Conservation (phyloP, 805 yeast species). For the Yamadazyma philogaea region DNA sequence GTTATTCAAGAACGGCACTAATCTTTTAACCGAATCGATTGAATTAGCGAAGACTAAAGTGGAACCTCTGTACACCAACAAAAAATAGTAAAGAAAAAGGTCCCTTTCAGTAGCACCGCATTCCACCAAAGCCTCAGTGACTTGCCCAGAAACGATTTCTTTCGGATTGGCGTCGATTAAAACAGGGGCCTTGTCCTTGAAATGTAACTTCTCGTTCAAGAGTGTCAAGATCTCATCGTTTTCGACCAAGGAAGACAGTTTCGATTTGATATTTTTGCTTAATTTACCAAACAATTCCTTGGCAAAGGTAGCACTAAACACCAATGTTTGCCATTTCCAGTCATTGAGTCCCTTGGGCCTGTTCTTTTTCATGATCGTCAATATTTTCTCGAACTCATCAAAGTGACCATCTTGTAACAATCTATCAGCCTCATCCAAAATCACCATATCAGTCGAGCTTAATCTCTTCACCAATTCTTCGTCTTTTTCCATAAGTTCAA, state of each 20-base stretch:
- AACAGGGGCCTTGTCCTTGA: constrained; percentile 62
- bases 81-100: constrained; percentile 81
- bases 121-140: constrained; percentile 85
- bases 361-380: constrained; percentile 57
- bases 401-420: constrained; percentile 94
- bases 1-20: constrained; percentile 71
- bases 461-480: constrained; percentile 42
- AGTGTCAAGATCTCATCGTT: constrained; percentile 62
- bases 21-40: constrained; percentile 89
- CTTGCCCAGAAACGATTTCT: constrained; percentile 67
- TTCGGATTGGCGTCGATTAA: constrained; percentile 86
- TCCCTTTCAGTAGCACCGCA: constrained; percentile 91
- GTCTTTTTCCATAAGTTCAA: constrained; percentile 72
- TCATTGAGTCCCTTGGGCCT: constrained; percentile 39
- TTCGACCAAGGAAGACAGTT: constrained; percentile 28
- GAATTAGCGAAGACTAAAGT: constrained; percentile 91
- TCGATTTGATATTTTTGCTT: constrained; percentile 29
- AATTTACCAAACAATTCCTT: constrained; percentile 77
- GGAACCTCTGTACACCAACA: constrained; percentile 81
- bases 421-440: constrained; percentile 95
- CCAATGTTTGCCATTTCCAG: constrained; percentile 72
- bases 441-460: constrained; percentile 50
- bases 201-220: constrained; percentile 65
- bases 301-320: constrained; percentile 94
- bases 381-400: constrained; percentile 78